Base-by-base conservation (phyloP, 169 alveolate species). In the Amoebophrya sp. region DNA sequence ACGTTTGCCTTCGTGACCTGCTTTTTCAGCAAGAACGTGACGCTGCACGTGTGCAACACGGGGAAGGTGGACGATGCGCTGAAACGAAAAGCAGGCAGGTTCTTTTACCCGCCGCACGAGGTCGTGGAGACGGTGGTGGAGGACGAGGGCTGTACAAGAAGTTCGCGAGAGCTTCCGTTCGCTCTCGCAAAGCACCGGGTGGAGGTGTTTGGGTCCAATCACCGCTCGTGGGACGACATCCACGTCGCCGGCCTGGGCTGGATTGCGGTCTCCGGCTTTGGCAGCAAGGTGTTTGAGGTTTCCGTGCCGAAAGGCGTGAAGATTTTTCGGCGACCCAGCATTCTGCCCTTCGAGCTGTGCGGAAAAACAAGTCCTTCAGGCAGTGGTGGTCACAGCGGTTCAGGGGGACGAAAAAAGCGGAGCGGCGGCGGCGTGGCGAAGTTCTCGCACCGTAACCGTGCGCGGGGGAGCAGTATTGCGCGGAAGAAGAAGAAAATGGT, bases 181-280 rank as follows among this genome's bases (percentile, higher is more conserved):
- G 91, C 67, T 38, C 94, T 90, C 69, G 93, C 90, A 42, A 94
- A 88, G 93, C 94, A 94, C 93, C 93, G 91, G 10, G 94, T 89
- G 20, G 69, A 88, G 15, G 41, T 70, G 13, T 69, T 87, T 40
- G 91, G 89, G 16, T 67, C 67, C 41, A 91, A 89, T 40, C 89
- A 92, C 39, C 91, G 89, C 58, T 92, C 95, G 31, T 70, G 95
- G 48, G 97, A 95, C 88, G 97, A 95, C 92, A 89, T 94, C 34
- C 96, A 93, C 26, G 92, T 95, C 31, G 92, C 96, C 20, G 97
- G 96, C 26, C 92, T 95, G 34, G 94, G 97, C 2, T 95, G 97
- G 97, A 48, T 95, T 31, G 91, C 97, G 23, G 43, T 93, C 31
- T 91, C 91, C 48, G 97, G 97, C 0, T 90, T 88, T 0, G 97